These are phyloP conservation scores for Auricularia sp. DNA, from an alignment of 768 basidiomycete species.

Conservation along the genomic window DNA sequence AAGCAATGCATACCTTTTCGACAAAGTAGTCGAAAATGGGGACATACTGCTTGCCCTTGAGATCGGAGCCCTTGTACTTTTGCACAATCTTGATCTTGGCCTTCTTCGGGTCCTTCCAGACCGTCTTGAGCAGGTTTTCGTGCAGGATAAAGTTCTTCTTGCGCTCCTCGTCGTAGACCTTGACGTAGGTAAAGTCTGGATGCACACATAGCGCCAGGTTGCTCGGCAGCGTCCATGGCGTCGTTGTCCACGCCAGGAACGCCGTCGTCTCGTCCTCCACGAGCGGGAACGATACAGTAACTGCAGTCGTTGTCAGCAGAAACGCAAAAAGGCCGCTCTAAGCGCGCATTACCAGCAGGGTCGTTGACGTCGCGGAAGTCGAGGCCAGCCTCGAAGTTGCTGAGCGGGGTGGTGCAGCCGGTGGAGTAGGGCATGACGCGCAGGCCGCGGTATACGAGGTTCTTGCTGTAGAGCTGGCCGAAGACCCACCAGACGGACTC, in stretches of 20 bases:
- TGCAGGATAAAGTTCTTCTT: slow-evolving; percentile 86
- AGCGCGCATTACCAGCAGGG: slow-evolving; percentile 57
- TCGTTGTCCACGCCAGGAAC: slow-evolving; percentile 95
- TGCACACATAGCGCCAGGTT: slow-evolving; percentile 94
- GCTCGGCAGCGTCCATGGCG: slow-evolving; percentile 95
- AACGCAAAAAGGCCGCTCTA: not conserved
- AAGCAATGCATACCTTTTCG: slow-evolving; percentile 55
- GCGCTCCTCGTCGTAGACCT: slow-evolving; percentile 84
- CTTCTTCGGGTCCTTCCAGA: slow-evolving; percentile 96
- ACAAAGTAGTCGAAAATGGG: slow-evolving; percentile 96
- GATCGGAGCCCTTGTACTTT: slow-evolving; percentile 78
- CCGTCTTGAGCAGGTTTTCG: slow-evolving; percentile 71
- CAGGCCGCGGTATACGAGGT: slow-evolving; percentile 84
- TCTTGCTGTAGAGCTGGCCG: slow-evolving; percentile 83
- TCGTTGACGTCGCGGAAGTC: slow-evolving; percentile 90
- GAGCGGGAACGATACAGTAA: slow-evolving; percentile 86
- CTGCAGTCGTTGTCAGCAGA: slow-evolving; percentile 23
- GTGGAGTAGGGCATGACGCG: slow-evolving; percentile 98
- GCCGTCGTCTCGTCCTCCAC: slow-evolving; percentile 88
- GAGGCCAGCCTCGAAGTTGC: slow-evolving; percentile 93
- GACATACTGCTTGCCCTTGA: slow-evolving; percentile 93
- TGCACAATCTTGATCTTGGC: slow-evolving; percentile 90
- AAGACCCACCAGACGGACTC: slow-evolving; percentile 99
- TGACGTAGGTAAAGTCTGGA: slow-evolving; percentile 92
- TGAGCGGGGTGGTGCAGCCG: slow-evolving; percentile 89